Percentiles rank a stretch among this genome's conserved stretches.
phyloP scores from a whole-genome alignment of 2,329 filamentous ascomycete genomes.

The Botryosphaeria dothidea region DNA sequence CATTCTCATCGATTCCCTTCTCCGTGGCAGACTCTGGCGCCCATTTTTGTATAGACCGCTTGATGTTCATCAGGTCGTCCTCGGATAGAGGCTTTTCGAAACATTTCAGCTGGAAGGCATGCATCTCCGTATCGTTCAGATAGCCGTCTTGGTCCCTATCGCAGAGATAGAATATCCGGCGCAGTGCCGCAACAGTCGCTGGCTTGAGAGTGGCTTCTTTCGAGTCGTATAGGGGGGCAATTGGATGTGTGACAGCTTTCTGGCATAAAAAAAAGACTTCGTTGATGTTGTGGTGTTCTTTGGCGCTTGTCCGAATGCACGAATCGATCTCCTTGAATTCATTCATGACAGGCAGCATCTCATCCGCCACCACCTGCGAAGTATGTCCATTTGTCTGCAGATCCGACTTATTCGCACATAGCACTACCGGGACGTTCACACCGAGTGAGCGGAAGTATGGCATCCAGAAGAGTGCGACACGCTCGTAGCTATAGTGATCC shows the following conservation, averaged over 20 bases:
- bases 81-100: constrained; percentile 83
- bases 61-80: constrained; percentile 88
- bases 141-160: constrained; percentile 96
- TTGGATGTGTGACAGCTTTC: constrained; percentile 95
- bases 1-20: constrained; percentile 75
- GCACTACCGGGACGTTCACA: constrained; percentile 96
- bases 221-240: constrained; percentile 93
- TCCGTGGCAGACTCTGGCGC: constrained; percentile 63
- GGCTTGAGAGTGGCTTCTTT: constrained; percentile 88
- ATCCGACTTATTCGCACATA: constrained; percentile 98
- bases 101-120: constrained; percentile 85
- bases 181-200: constrained; percentile 80
- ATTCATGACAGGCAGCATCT: constrained; percentile 97
- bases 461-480: constrained; percentile 97
- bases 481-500: constrained; percentile 98
- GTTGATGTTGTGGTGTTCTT: constrained; percentile 91
- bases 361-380: constrained; percentile 86
- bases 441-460: constrained; percentile 95
- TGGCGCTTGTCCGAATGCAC: constrained; percentile 90
- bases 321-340: constrained; percentile 99
- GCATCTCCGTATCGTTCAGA: constrained; percentile 85
- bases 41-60: constrained; percentile 74
- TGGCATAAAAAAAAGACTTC: constrained; percentile 96
- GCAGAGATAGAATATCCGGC: constrained; percentile 90
- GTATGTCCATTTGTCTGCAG: constrained; percentile 72